Base-by-base conservation (phyloP, 2,329 filamentous ascomycete genomes). In the Neonectria coccinea region DNA sequence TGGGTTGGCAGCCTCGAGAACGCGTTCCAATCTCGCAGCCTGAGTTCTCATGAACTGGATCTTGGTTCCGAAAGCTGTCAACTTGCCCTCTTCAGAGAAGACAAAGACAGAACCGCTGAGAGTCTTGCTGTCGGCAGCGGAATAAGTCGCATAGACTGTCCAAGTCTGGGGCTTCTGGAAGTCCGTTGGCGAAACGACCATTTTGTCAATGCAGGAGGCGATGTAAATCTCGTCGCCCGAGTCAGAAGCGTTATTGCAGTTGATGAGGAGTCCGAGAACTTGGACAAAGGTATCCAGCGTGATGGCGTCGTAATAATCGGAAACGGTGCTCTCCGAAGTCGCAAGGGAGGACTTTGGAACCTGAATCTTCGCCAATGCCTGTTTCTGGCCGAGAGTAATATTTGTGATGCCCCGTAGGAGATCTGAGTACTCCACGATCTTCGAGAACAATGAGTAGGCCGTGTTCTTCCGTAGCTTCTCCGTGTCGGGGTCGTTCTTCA, bases 201-300 rank as follows among this genome's bases (percentile, higher is more conserved):
- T 62, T 31, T 66, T 67, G n/a, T 55, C 56, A 6, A 70, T 64
- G 22, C 62, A 56, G 4, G 65, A 62, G 6, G 65, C 65, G 42
- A 67, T 56, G 48, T 62, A 67, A 14, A 70, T 65, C 36, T 69
- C 68, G 11, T 67, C 63, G 16, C 63, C 51, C 7, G 57, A 59
- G 22, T 52, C 59, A 20, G 59, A 65, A 4, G 59, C 57, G 31
- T 58, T 57, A 48, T 52, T 70, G 25, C 59, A 59, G 57, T 72
- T 72, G 42, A 71, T 70, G 11, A 70, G 56, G 2, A 72, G 61
- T 29, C 70, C 70, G 2, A 67, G 53, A 11, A 71, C 70, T 42
- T 72, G 70, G 11, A 72, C 66, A 48, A 70, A 72, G 1, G 64
- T 68, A 27, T 72, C 70, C n/a, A 70, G 39, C 2, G 65, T 58